phyloP scores from a whole-genome alignment of 257 asterid species.

The Solanum sparsipilum region DNA sequence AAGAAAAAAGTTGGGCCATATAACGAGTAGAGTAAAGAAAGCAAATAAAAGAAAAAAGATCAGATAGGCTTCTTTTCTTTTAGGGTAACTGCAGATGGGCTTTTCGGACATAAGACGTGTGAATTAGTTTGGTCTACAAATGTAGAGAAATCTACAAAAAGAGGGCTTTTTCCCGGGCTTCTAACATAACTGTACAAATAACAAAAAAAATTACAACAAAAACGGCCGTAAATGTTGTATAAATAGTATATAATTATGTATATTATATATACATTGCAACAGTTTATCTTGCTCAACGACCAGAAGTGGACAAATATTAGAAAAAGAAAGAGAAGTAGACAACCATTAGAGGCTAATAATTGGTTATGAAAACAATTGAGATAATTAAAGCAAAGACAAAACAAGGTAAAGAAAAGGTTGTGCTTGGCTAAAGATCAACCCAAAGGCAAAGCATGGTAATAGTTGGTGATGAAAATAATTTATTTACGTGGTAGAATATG shows the following conservation, averaged over 20 bases:
- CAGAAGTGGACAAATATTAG: neutral
- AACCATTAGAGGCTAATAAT: neutral
- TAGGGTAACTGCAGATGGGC: neutral
- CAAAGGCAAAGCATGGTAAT: neutral
- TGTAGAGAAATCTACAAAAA: neutral
- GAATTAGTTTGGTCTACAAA: neutral
- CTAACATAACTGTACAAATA: too few relatives aligned
- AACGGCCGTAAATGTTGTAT: too few relatives aligned
- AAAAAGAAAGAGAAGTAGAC: neutral
- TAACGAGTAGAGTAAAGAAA: neutral
- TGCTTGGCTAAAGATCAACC: too few relatives aligned
- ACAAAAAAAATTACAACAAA: neutral
- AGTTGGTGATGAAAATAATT: neutral
- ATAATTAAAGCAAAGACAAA: neutral
- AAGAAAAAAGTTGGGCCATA: neutral
- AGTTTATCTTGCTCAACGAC: neutral
- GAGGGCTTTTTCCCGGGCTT: neutral
- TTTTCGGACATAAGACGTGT: neutral
- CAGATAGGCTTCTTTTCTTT: neutral
- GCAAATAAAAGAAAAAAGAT: neutral
- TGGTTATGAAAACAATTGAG: neutral
- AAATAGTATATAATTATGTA: too few relatives aligned
- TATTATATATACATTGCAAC: neutral
- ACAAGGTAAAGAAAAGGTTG: neutral
- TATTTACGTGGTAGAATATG: neutral